Evolutionary conservation across 257 asterid species (phyloP).

Genomic region (Plantago major): DNA sequence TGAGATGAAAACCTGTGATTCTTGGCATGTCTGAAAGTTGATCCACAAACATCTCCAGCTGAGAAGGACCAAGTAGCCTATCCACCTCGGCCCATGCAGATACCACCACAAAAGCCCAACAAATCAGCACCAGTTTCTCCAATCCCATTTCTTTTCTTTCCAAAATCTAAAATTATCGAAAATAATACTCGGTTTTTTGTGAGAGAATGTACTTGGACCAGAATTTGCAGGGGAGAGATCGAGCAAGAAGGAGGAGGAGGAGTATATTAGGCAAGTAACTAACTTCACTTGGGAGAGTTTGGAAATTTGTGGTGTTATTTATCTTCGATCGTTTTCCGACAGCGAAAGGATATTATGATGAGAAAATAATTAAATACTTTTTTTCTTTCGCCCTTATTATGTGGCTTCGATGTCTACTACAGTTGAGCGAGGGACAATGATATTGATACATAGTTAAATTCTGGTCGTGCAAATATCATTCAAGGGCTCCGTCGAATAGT

Average conservation of each 20-base stretch:
- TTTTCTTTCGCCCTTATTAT: not conserved
- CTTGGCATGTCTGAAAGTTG: conserved; percentile 65
- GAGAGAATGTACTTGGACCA: too few species aligned
- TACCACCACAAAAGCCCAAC: conserved; percentile 15
- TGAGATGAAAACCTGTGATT: conserved; percentile 46
- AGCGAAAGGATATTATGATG: conserved; percentile 15
- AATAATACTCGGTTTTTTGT: too few species aligned
- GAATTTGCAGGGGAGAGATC: too few species aligned
- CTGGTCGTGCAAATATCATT: not conserved
- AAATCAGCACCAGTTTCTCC: conserved; percentile 14
- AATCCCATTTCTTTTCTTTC: conserved; percentile 17
- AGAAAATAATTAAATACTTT: not conserved
- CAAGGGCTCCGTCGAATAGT: too few species aligned
- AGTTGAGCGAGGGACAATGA: too few species aligned
- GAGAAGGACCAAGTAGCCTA: conserved; percentile 31
- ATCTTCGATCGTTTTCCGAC: not conserved
- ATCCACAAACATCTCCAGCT: conserved; percentile 69
- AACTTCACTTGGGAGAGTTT: not conserved
- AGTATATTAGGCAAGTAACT: not conserved
- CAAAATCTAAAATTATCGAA: not conserved
- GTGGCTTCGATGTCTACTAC: conserved; percentile 34
- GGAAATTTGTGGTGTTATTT: not conserved
- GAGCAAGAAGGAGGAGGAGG: not conserved
- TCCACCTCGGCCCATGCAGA: conserved; percentile 35
- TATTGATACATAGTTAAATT: not conserved